These are phyloP conservation scores for Sphagnum fallax DNA, from an alignment of 228 moss, liverwort and hornwort species.

Conservation along the genomic window DNA sequence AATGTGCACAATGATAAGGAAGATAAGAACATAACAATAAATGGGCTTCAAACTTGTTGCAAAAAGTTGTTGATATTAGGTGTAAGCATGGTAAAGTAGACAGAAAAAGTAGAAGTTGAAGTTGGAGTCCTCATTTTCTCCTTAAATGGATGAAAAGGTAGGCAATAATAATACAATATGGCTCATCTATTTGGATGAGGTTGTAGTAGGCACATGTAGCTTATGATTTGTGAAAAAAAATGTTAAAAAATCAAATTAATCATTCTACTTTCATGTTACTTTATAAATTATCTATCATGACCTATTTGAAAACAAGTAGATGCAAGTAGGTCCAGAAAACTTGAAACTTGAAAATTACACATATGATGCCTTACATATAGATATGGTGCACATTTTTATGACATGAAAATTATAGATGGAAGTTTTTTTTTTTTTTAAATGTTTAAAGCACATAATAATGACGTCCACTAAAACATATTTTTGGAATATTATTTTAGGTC, in stretches of 20 bases:
- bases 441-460: not conserved
- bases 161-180: not conserved
- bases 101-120: not conserved
- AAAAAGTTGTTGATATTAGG: not conserved
- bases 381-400: not conserved
- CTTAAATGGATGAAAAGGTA: not conserved
- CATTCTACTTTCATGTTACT: not conserved
- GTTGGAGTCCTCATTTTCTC: not conserved
- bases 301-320: not conserved
- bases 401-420: not conserved
- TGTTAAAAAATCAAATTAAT: not conserved
- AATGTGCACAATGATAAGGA: no score
- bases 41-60: no score
- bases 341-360: not conserved
- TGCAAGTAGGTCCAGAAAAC: not conserved
- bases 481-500: not conserved
- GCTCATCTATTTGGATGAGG: not conserved
- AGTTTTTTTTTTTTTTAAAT: not conserved
- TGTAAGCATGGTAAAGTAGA: not conserved
- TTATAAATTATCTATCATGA: not conserved
- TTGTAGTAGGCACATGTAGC: not conserved
- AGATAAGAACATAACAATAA: no score
- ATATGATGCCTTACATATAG: not conserved
- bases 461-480: not conserved
- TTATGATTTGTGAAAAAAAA: not conserved